These are phyloP conservation scores for Combretum micranthum DNA, from an alignment of 345 rosid species.

Conservation along the genomic window DNA sequence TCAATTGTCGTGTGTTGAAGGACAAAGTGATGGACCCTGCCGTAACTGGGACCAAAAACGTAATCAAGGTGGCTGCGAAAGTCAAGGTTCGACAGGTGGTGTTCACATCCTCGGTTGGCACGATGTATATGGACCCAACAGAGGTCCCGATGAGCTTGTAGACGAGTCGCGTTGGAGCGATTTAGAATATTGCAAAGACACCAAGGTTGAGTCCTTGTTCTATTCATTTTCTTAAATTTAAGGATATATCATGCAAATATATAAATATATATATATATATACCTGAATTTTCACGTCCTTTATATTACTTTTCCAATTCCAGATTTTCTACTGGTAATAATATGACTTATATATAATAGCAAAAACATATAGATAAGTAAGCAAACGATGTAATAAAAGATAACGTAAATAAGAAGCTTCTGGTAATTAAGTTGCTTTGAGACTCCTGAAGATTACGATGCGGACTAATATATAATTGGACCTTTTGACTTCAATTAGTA, in stretches of 20 bases:
- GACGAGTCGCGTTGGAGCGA: constrained; percentile 95
- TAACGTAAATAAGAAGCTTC: too few species aligned
- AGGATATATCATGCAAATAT: not conserved
- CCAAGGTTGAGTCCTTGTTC: constrained; percentile 34
- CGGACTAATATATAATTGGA: too few species aligned
- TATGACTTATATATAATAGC: too few species aligned
- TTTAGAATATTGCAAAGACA: constrained; percentile 83
- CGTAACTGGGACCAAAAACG: constrained; percentile 68
- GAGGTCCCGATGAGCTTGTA: constrained; percentile 54
- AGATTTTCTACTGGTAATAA: too few species aligned
- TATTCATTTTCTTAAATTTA: not conserved
- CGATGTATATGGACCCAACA: constrained; percentile 86
- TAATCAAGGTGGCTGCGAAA: constrained; percentile 69
- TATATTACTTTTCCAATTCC: too few species aligned
- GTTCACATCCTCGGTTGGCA: constrained; percentile 83
- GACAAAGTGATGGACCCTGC: constrained; percentile 97
- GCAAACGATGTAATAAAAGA: too few species aligned
- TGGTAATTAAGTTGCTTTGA: too few species aligned
- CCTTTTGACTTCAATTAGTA: too few species aligned
- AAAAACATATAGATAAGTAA: too few species aligned
- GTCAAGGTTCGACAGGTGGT: constrained; percentile 75
- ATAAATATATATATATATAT: not conserved
- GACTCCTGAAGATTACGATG: too few species aligned
- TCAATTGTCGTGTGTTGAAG: constrained; percentile 18
- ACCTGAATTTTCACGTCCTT: not conserved